phyloP scores from a whole-genome alignment of 2,329 filamentous ascomycete species.

The Xylariales sp. region DNA sequence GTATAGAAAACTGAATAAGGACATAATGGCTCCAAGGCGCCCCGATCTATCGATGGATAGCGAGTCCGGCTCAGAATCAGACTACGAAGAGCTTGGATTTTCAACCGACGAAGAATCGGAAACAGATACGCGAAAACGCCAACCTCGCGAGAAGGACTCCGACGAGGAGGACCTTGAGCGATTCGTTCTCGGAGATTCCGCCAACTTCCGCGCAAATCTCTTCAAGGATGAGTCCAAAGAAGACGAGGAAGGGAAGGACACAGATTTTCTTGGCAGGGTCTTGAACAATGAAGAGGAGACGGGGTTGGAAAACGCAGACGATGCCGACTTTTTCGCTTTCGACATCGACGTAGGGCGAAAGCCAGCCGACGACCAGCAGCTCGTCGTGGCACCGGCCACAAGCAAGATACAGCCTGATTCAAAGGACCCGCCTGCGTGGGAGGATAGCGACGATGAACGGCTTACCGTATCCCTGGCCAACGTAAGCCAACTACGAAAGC shows the following conservation, averaged over 20 bases:
- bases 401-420: conserved; percentile 41
- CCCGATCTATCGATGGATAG: conserved; percentile 43
- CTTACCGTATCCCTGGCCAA: conserved; percentile 84
- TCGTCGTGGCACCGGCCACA: conserved; percentile 36
- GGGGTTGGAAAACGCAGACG: conserved; percentile 73
- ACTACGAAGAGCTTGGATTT: conserved; percentile 44
- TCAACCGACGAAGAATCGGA: conserved; percentile 48
- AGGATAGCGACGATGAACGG: conserved; percentile 95
- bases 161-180: conserved; percentile 88
- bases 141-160: conserved; percentile 75
- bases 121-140: conserved; percentile 43
- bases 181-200: conserved; percentile 86
- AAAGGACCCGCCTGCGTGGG: conserved; percentile 75
- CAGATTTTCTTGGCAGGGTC: conserved; percentile 51
- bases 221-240: conserved; percentile 63
- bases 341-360: conserved; percentile 78
- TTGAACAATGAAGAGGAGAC: conserved; percentile 59
- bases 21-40: conserved; percentile 42
- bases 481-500: conserved; percentile 80
- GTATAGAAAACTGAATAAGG: conserved; percentile 12
- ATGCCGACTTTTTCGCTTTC: conserved; percentile 87
- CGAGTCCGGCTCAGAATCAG: conserved; percentile 41
- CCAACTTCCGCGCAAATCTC: conserved; percentile 82
- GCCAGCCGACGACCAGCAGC: conserved; percentile 51
- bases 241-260: conserved; percentile 41